Evolutionary conservation across 176 grass and related monocot genomes (phyloP).

Genomic region (Sorghum bicolor): Sorghum_bicolor_NCBIv3 NC_012877.2:5469001-5469500

Average conservation of each 20-base stretch:
- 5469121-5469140: too few species aligned
- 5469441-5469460: neutral
- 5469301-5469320: neutral
- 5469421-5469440: neutral
- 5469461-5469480: neutral
- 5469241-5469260: neutral
- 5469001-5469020: too few species aligned
- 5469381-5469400: neutral
- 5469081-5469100: too few species aligned
- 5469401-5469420: neutral
- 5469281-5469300: neutral
- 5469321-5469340: neutral
- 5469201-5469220: neutral
- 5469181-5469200: neutral
- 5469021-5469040: too few species aligned
- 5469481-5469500: neutral
- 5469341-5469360: neutral
- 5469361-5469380: too few species aligned
- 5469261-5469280: neutral
- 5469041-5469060: too few species aligned
- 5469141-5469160: too few species aligned
- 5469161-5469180: too few species aligned
- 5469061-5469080: too few species aligned
- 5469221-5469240: neutral
- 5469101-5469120: too few species aligned